Base-by-base conservation (phyloP, 1,139 yeast genomes). In the Geotrichum bryndzae region DNA sequence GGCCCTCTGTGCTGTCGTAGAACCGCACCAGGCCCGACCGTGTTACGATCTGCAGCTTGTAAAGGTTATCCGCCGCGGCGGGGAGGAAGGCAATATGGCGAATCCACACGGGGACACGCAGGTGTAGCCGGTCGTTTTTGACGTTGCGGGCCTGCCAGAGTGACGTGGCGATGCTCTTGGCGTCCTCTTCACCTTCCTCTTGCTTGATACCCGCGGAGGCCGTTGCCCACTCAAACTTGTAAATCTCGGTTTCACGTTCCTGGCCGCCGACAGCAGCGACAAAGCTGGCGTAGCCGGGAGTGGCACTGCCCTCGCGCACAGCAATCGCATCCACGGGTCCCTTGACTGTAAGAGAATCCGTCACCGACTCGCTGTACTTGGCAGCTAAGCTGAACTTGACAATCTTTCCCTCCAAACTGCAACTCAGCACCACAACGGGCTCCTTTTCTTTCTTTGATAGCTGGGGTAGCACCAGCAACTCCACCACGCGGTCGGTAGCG, bases 31-130 rank as follows among this genome's bases (percentile, higher is more conserved):
- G 87, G 0, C 96, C 96, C 67, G 84, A 82, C 64, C 82, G 77
- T 1, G 97, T 89, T 2, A 86, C 82, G 0, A 90, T 83, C 11
- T 88, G 76, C 50, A 90, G 74, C 61, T 79, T 76, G 73, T 75
- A 82, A 11, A 29, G 55, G 27, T 60, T 62, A 3, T 51, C 15
- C 27, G 64, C 59, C 6, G 51, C 51, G 25, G 57, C 61, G 23
- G 76, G 51, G 10, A 27, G 29, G 63, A 76, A 77, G n/a, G 63
- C 66, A 8, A 77, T 64, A 27, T 70, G 72, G 5, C 72, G 71
- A 45, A 77, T 70, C 72, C 76, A 70, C 11, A 77, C 73, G 1
- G 77, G 79, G 18, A 73, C 76, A 0, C 73, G 71, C 46, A 77
- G 70, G 53, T 76, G 77, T 11, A 77, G 67, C 18, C 68, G 65